Conservation (phyloP, 495 filamentous ascomycete genomes). For the Lasiosphaeria hispida region DNA sequence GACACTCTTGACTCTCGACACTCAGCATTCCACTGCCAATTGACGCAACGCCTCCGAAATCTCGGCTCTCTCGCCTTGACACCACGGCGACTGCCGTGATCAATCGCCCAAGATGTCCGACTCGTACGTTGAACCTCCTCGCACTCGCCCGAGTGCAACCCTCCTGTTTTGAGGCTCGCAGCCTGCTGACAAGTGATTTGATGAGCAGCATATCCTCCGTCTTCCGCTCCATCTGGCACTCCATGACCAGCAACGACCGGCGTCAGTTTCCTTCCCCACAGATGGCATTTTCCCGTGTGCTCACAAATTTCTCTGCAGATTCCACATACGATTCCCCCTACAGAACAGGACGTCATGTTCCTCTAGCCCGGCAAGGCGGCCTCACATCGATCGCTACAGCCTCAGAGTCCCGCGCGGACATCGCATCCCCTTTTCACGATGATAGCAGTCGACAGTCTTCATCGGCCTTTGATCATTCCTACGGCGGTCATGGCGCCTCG, state of each 20-base stretch:
- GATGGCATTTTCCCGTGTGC: not conserved
- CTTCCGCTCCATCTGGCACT: slow-evolving; percentile 74
- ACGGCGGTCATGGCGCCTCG: slow-evolving; percentile 35
- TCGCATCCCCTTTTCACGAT: slow-evolving; percentile 71
- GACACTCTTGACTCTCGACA: not conserved
- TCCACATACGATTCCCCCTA: slow-evolving; percentile 84
- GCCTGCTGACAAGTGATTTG: slow-evolving; percentile 8
- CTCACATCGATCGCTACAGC: slow-evolving; percentile 78
- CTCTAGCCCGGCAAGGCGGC: slow-evolving; percentile 64
- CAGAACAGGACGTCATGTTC: slow-evolving; percentile 76
- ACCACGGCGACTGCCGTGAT: not conserved
- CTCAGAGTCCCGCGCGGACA: slow-evolving; percentile 71
- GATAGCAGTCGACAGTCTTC: slow-evolving; percentile 58
- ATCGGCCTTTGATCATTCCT: slow-evolving; percentile 42
- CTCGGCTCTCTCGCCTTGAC: slow-evolving; percentile 4
- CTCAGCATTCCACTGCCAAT: too few species aligned
- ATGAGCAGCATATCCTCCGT: slow-evolving; percentile 23
- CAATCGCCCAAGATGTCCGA: slow-evolving; percentile 13
- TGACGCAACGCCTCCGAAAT: slow-evolving; percentile 4
- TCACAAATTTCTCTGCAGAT: slow-evolving; percentile 58
- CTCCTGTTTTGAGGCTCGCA: not conserved
- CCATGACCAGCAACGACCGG: slow-evolving; percentile 75
- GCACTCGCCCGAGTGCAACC: not conserved
- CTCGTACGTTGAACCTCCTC: slow-evolving; percentile 16
- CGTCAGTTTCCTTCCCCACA: slow-evolving; percentile 45